Evolutionary conservation across 305 asterid species (phyloP).

Genomic region (Plantago lanceolata): DNA sequence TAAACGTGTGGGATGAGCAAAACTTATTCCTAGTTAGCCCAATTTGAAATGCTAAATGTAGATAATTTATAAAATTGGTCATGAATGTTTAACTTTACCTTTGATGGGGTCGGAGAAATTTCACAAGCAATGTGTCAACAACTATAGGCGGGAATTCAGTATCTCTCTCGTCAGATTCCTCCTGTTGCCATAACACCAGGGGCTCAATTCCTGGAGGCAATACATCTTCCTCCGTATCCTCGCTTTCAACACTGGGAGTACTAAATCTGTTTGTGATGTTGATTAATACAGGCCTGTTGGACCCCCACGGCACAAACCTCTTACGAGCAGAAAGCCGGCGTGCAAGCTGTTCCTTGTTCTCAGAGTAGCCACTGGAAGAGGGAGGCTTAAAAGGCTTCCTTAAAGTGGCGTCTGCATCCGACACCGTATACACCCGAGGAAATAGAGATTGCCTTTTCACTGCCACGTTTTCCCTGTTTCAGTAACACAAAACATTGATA

Average conservation of each 20-base stretch:
- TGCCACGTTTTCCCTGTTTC: slow-evolving; percentile 70
- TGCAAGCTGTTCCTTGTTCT: slow-evolving; percentile 55
- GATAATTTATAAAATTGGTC: slow-evolving; percentile 16
- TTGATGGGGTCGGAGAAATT: slow-evolving; percentile 94
- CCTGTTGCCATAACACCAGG: slow-evolving; percentile 81
- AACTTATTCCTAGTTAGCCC: no score
- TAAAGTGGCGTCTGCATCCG: slow-evolving; percentile 52
- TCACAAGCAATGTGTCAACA: slow-evolving; percentile 85
- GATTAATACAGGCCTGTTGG: slow-evolving; percentile 62
- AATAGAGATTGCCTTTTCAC: slow-evolving; percentile 80
- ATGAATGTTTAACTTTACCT: slow-evolving; percentile 41
- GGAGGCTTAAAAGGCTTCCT: slow-evolving; percentile 94
- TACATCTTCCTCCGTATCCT: slow-evolving; percentile 43
- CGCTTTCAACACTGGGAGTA: slow-evolving; percentile 41
- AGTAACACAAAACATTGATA: slow-evolving; percentile 7
- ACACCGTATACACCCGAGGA: slow-evolving; percentile 79
- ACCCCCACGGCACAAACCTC: slow-evolving; percentile 97
- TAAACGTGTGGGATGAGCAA: slow-evolving; percentile 4
- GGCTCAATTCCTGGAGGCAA: slow-evolving; percentile 88
- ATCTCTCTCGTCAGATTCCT: slow-evolving; percentile 44
- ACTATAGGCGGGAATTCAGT: slow-evolving; percentile 34
- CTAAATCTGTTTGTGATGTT: slow-evolving; percentile 55
- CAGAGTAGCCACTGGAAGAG: slow-evolving; percentile 61
- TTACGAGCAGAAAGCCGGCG: slow-evolving; percentile 88
- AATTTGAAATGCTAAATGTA: no score